Evolutionary conservation across 352 stramenopile species (phyloP).

Genomic region (Pythium phragmiticola): DNA sequence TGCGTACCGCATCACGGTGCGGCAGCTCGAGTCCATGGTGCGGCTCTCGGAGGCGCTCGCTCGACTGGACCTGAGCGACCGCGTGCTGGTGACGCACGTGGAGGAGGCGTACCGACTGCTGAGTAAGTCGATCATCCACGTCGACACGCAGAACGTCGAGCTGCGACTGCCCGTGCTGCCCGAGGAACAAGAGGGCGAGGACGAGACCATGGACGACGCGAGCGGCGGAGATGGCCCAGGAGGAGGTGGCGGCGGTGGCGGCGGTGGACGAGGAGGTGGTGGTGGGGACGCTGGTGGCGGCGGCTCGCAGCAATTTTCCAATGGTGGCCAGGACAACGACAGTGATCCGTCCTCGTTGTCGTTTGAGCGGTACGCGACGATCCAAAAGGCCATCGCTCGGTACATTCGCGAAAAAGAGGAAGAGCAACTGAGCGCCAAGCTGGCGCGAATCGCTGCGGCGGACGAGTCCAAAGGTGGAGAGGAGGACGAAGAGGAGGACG

Average conservation of each 20-base stretch:
- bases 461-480: slow-evolving; percentile 26
- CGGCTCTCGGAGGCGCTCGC: slow-evolving; percentile 96
- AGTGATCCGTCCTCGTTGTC: slow-evolving; percentile 47
- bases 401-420: slow-evolving; percentile 86
- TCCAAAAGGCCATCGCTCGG: slow-evolving; percentile 73
- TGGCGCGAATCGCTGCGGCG: slow-evolving; percentile 39
- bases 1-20: slow-evolving; percentile 98
- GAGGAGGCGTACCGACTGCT: slow-evolving; percentile 96
- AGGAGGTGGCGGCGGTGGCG: no score
- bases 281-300: no score
- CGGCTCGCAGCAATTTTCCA: no score
- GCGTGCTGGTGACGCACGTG: slow-evolving; percentile 91
- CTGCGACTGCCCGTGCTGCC: slow-evolving; percentile 69
- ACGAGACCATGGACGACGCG: slow-evolving; percentile 5
- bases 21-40: slow-evolving; percentile 98
- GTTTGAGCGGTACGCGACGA: slow-evolving; percentile 80
- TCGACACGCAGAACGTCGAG: slow-evolving; percentile 97
- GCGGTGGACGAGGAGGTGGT: no score
- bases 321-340: slow-evolving; percentile 1
- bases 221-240: not conserved
- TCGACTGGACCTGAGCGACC: slow-evolving; percentile 92
- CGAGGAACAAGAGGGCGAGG: slow-evolving; percentile 39
- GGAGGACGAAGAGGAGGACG: slow-evolving; percentile 57
- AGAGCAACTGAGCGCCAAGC: slow-evolving; percentile 42
- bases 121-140: slow-evolving; percentile 98